Conservation (phyloP, 805 yeast species). For the Hanseniaspora meyeri region DNA sequence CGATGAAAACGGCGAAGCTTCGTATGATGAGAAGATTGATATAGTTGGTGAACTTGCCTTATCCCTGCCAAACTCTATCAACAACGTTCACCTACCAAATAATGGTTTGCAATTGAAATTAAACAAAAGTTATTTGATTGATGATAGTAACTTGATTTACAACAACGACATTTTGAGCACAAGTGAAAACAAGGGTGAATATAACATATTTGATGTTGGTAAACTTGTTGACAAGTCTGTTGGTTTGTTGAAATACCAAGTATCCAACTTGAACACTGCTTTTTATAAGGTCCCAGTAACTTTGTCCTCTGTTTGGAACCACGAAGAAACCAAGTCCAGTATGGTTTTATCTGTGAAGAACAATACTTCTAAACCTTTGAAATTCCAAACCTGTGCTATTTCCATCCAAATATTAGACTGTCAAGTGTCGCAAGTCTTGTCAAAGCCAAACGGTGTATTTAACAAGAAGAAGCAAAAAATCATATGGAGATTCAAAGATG, state of each 20-base stretch:
- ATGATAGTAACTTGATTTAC: neutral
- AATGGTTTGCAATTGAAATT: conserved; percentile 28
- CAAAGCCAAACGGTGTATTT: conserved; percentile 87
- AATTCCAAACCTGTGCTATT: conserved; percentile 31
- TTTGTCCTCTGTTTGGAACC: conserved; percentile 79
- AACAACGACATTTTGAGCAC: conserved; percentile 3
- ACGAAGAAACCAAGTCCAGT: conserved; percentile 72
- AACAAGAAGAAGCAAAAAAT: conserved; percentile 75
- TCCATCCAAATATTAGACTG: conserved; percentile 52
- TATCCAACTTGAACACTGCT: neutral
- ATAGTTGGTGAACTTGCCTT: conserved; percentile 80
- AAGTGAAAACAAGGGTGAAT: neutral
- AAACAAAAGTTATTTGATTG: conserved; percentile 33
- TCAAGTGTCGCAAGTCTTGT: conserved; percentile 58
- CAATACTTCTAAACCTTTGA: conserved; percentile 29
- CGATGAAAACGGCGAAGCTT: conserved; percentile 13
- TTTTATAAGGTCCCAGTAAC: conserved; percentile 44
- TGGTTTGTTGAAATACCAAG: conserved; percentile 10
- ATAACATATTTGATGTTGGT: neutral
- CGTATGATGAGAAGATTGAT: conserved; percentile 39
- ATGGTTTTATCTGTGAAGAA: conserved; percentile 62
- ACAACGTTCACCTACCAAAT: neutral
- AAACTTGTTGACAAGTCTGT: conserved; percentile 9
- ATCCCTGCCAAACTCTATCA: neutral
- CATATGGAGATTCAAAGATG: conserved; percentile 58